Evolutionary conservation across 345 rosid species (phyloP), one percentile per base, ranked within the genome.

Genomic region (Durio zibethinus): DNA sequence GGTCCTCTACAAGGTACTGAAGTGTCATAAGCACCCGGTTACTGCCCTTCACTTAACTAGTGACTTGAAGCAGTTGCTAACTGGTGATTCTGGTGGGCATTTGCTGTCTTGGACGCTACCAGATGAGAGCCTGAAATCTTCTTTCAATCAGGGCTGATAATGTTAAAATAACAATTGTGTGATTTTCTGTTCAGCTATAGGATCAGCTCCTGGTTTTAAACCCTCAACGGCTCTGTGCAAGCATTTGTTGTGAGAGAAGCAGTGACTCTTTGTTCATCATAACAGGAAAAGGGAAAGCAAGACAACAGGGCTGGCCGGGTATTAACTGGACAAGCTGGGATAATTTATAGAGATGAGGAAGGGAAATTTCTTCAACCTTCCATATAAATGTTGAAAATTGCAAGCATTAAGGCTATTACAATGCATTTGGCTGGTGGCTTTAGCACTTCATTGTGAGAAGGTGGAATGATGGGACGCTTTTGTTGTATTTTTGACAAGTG

Each of bases 41-140:
- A 92, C 97, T 15, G 95, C 99, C 42, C 93, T 97, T 79, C 83
- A 84, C 83, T 89, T 92, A 80, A 88, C 94, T 15, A 82, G 86
- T 53, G 95, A 94, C 81, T 86, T 92, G 81, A 97, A 92, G 90
- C 99, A 97, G 87, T 83, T 97, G 73, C 86, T 97, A 48, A 97
- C 93, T 75, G 99, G 99, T 66, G 99, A 97, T 83, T 91, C 90
- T 29, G 85, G 82, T 31, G 99, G 99, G 79, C 93, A 94, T 80
- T 84, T 97, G 84, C 76, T 86, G 50, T 94, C 99, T n/a, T 97
- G 98, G 99, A 91, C 93, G 9, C 72, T 92, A n/a, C 93, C 92
- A 33, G 99, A 94, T 72, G 98, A 91, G 83, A 87, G 86, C 83
- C 85, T 88, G 76, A 87, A 82, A 83, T 82, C 86, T 78, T 90